These are phyloP conservation scores for Neckera pumila DNA, from an alignment of 225 moss, liverwort and hornwort genomes.

Conservation along the genomic window DNA sequence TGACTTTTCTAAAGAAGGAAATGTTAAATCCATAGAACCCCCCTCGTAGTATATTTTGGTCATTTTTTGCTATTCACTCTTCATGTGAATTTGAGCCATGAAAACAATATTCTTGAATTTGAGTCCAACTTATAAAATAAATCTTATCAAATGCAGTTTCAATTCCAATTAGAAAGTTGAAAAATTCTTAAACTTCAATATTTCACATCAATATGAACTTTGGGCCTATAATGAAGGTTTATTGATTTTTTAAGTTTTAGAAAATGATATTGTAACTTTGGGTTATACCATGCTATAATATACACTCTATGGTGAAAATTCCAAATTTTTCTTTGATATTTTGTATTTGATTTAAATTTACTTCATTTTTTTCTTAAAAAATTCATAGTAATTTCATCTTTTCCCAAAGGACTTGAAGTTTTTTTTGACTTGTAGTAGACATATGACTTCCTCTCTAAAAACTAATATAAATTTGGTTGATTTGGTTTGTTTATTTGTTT, in stretches of 20 bases:
- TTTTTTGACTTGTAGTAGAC: no score
- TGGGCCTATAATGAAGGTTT: background rate
- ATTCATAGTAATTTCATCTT: background rate
- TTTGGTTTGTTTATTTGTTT: no score
- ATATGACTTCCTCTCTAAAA: no score
- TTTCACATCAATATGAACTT: background rate
- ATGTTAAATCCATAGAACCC: accelerated
- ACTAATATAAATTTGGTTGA: no score
- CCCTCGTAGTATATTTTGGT: background rate
- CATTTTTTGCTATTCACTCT: background rate
- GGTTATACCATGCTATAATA: no score
- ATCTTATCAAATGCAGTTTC: accelerated
- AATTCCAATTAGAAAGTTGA: background rate
- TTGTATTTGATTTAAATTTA: background rate
- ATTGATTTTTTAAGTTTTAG: background rate
- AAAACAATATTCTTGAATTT: no score
- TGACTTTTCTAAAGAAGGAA: background rate
- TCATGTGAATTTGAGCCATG: no score
- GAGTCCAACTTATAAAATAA: no score
- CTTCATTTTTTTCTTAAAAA: background rate
- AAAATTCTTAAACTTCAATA: background rate
- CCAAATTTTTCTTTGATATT: background rate
- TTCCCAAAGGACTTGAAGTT: no score
- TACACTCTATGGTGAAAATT: background rate
- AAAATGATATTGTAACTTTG: accelerated